Percentiles rank a stretch among this genome's conserved stretches.
Conservation (phyloP, 345 rosid species). For the Heritiera littoralis region DNA sequence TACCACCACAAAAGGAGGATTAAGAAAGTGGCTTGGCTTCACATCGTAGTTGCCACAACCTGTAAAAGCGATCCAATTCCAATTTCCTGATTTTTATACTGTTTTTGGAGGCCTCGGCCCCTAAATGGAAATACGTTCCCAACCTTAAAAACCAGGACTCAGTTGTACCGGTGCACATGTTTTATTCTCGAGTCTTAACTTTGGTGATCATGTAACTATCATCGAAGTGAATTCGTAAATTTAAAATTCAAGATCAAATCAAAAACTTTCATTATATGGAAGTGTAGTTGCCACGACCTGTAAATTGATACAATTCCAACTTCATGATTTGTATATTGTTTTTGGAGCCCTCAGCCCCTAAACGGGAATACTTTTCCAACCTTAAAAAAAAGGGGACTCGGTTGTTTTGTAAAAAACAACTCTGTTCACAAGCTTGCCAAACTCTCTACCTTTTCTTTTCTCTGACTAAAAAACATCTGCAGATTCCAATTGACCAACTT, state of each 20-base stretch:
- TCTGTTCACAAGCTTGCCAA: background rate
- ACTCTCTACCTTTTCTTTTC: background rate
- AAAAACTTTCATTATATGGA: no score
- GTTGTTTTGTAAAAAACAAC: background rate
- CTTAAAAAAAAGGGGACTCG: background rate
- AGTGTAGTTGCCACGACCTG: no score
- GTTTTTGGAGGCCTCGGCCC: background rate
- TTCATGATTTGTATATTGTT: no score
- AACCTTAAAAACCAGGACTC: no score
- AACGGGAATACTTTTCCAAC: constrained; percentile 5
- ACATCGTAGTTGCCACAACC: background rate
- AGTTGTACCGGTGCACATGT: no score
- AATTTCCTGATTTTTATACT: background rate
- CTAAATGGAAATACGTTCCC: no score
- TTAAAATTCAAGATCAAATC: no score
- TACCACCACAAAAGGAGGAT: background rate
- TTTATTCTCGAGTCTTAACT: no score
- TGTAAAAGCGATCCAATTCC: background rate
- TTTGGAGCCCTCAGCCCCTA: no score
- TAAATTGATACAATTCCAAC: no score
- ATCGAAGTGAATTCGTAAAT: no score
- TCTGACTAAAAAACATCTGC: background rate
- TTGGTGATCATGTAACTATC: no score
- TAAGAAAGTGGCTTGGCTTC: background rate
- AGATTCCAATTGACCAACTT: background rate